Percentiles rank a stretch among this genome's conserved stretches.
These are phyloP conservation scores for Colletotrichum caudatum DNA, from an alignment of 2,329 filamentous ascomycete species.

Conservation along the genomic window DNA sequence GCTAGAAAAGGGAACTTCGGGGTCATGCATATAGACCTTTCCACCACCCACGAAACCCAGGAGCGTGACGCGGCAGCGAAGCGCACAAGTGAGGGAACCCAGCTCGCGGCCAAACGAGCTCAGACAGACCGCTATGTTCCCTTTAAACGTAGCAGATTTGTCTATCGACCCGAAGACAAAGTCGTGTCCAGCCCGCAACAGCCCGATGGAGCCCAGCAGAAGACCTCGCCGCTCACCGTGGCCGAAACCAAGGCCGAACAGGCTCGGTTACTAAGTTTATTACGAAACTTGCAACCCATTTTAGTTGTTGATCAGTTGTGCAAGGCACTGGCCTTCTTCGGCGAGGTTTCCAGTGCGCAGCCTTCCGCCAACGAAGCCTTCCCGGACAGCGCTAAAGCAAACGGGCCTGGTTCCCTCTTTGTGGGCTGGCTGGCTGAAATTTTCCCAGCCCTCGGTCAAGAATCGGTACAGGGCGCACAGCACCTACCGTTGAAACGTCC, in stretches of 20 bases:
- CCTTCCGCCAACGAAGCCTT: slow-evolving; percentile 64
- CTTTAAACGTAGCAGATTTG: slow-evolving; percentile 57
- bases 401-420: slow-evolving; percentile 69
- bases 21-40: slow-evolving; percentile 71
- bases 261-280: slow-evolving; percentile 67
- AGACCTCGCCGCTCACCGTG: slow-evolving; percentile 51
- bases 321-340: slow-evolving; percentile 73
- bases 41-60: slow-evolving; percentile 58
- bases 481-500: slow-evolving; percentile 44
- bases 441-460: slow-evolving; percentile 61
- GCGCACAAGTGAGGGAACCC: slow-evolving; percentile 71
- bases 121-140: slow-evolving; percentile 66
- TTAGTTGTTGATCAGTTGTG: slow-evolving; percentile 72
- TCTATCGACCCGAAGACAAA: slow-evolving; percentile 41
- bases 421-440: slow-evolving; percentile 74
- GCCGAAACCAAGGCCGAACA: slow-evolving; percentile 70
- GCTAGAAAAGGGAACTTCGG: slow-evolving; percentile 70
- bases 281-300: slow-evolving; percentile 66
- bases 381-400: slow-evolving; percentile 66
- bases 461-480: slow-evolving; percentile 30
- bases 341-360: slow-evolving; percentile 67
- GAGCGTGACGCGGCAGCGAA: slow-evolving; percentile 68
- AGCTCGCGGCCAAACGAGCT: slow-evolving; percentile 67
- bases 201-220: slow-evolving; percentile 38
- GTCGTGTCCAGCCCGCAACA: slow-evolving; percentile 1